A percentile compares a stretch with the other conserved stretches of the same genome.
phyloP scores from a whole-genome alignment of 2,329 filamentous ascomycete species.

The Epichloe bromicola region DNA sequence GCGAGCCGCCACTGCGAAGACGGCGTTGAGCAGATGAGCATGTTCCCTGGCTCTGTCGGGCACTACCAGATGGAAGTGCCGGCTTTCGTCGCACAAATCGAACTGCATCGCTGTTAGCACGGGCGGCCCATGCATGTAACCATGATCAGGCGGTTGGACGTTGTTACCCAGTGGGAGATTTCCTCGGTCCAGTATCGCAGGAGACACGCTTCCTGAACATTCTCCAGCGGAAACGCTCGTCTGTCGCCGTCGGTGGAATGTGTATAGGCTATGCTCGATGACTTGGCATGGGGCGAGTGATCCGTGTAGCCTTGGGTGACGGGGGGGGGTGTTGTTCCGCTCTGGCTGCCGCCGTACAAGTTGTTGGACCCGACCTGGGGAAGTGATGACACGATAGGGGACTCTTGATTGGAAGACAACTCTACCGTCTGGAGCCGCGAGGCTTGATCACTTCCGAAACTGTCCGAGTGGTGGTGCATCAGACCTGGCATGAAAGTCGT shows the following conservation, averaged over 20 bases:
- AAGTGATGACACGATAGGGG: not conserved
- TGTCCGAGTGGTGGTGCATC: not conserved
- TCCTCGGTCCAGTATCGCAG: constrained; percentile 27
- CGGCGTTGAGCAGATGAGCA: constrained; percentile 25
- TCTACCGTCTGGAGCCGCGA: not conserved
- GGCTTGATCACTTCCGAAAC: not conserved
- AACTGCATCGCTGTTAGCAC: constrained; percentile 15
- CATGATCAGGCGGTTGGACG: not conserved
- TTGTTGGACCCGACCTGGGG: not conserved
- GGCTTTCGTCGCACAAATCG: constrained; percentile 26
- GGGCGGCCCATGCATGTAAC: too few species aligned
- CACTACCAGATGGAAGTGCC: constrained; percentile 27
- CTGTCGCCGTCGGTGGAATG: not conserved
- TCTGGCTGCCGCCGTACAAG: not conserved
- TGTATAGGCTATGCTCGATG: not conserved
- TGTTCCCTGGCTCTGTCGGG: constrained; percentile 22
- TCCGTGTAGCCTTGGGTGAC: not conserved
- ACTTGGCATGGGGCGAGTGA: not conserved
- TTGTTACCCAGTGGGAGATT: constrained; percentile 27
- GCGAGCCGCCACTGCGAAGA: constrained; percentile 27
- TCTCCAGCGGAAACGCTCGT: constrained; percentile 17
- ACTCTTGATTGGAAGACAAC: not conserved
- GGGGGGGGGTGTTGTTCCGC: not conserved
- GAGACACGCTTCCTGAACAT: constrained; percentile 25
- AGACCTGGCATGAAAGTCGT: not conserved